Evolutionary conservation across 2,329 filamentous ascomycete species (phyloP), one percentile per base, ranked within the genome.

Genomic region (Periconia digitata): DNA sequence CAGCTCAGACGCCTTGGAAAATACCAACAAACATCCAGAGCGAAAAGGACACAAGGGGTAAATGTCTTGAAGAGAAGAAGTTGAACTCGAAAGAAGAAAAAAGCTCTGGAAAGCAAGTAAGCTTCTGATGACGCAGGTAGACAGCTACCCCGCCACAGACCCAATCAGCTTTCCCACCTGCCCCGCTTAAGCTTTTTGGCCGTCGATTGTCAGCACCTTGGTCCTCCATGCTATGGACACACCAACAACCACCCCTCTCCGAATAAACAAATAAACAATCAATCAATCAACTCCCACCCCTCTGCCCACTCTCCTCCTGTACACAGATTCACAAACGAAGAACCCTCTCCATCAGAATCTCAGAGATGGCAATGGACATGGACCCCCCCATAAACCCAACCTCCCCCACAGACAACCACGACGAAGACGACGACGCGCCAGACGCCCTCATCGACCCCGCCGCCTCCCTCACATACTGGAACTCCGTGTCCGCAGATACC

Each of bases 381-480:
- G 59, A 63, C 24, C 59, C 64, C 6, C 64, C 59, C 15, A 37
- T 62, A 41, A 13, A 40, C 37, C 43, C 48, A n/a, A 37, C 57
- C 13, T 7, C 40, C 40, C 29, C 46, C 56, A 43, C 51, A 58
- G n/a, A n/a, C n/a, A n/a, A n/a, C n/a, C n/a, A n/a, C n/a, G n/a
- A n/a, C n/a, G n/a, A n/a, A n/a, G n/a, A n/a, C n/a, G n/a, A 40
- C 13, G 34, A 45, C 44, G 56, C 55, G 17, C 64, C 68, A 29
- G 76, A 79, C 58, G 71, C 74, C 42, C 66, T 71, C 16, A 78
- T 79, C 61, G 61, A 77, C 61, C 66, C 73, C 52, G 55, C 63
- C 34, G 68, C 68, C 20, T 74, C 76, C 22, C 62, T 79, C 40
- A 59, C 60, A 44, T 81, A 84, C 71, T 84, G 80, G 80, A 74